Base-by-base conservation (phyloP, 352 stramenopile genomes). In the Phytopythium sindhum region DNA sequence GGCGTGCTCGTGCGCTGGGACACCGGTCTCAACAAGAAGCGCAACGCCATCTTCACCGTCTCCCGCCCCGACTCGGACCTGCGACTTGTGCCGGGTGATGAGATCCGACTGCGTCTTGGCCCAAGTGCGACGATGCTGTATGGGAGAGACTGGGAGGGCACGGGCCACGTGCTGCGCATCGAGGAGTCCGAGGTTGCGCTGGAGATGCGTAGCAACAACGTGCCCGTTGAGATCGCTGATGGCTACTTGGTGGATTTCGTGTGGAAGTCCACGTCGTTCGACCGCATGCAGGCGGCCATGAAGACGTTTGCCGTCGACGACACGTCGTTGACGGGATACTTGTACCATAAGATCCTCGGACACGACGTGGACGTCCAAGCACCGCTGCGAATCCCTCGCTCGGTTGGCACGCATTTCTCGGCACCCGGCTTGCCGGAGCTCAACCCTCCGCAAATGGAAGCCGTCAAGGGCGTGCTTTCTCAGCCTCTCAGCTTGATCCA, bases 251-350 rank as follows among this genome's bases (percentile, higher is more conserved):
- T 99, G 19, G 96, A 99, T 55, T 99, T 99, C 81, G 96, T 99
- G 67, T 99, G 98, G 98, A 99, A 99, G 68, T 91, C 84, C 19
- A 99, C 97, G 17, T 98, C 95, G 19, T 99, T 99, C 68, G 97
- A 99, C 71, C 86, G 98, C 17, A 99, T 99, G 98, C 97, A 99
- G 71, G 94, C 94, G 21, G 97, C 98, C 23, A 84, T 99, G 60
- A 99, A 99, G 77, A 98, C 91, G 0, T 99, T 99, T 81, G 97
- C 97, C 1, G 96, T 99, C 57, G 97, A 99, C 72, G 97, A 99
- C 68, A 98, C 96, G 21, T 98, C 92, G 64, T 83, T 99, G 0
- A 99, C 95, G 4, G 97, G 97, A 19, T 99, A 99, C 75, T 86
- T 99, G 66, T 99, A 99, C 78, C 96, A 99, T 79, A 98, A 98